Percentiles rank a stretch among this genome's conserved stretches.
Evolutionary conservation across 1,139 yeast species (phyloP).

Genomic region (Saccharomyces hybrid): DNA sequence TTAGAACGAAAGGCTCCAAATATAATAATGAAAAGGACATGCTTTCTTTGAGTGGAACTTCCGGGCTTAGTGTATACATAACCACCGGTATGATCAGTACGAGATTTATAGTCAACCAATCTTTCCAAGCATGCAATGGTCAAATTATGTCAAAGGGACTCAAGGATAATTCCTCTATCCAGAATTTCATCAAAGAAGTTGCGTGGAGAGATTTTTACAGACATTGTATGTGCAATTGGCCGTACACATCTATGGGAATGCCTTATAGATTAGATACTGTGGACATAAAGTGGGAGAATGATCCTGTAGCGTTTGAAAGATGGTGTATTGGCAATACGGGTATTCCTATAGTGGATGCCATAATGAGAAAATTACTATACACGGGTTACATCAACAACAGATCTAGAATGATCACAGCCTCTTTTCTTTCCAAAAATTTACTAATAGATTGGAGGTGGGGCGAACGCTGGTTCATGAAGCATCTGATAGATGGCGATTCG

Average conservation of each 20-base stretch:
- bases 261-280: conserved; percentile 42
- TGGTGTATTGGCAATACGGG: conserved; percentile 53
- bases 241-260: conserved; percentile 43
- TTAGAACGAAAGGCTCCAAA: conserved; percentile 1
- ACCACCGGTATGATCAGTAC: conserved; percentile 43
- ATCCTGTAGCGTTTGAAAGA: conserved; percentile 34
- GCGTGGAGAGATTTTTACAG: conserved; percentile 55
- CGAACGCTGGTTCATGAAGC: conserved; percentile 43
- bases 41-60: conserved; percentile 30
- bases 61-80: conserved; percentile 41
- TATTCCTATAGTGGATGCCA: conserved; percentile 49
- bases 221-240: conserved; percentile 44
- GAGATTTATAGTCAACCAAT: conserved; percentile 18
- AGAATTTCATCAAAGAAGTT: conserved; percentile 44
- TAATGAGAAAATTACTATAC: conserved; percentile 44
- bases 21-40: conserved; percentile 28
- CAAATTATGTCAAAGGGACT: conserved; percentile 12
- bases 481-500: conserved; percentile 46
- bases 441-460: conserved; percentile 52
- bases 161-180: conserved; percentile 28
- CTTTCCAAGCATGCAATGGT: neutral
- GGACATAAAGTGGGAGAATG: conserved; percentile 39
- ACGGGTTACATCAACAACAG: conserved; percentile 50
- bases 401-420: conserved; percentile 47
- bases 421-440: conserved; percentile 44